Base-by-base conservation (phyloP, 2,329 filamentous ascomycete genomes). In the Cladosporium oxysporum region DNA sequence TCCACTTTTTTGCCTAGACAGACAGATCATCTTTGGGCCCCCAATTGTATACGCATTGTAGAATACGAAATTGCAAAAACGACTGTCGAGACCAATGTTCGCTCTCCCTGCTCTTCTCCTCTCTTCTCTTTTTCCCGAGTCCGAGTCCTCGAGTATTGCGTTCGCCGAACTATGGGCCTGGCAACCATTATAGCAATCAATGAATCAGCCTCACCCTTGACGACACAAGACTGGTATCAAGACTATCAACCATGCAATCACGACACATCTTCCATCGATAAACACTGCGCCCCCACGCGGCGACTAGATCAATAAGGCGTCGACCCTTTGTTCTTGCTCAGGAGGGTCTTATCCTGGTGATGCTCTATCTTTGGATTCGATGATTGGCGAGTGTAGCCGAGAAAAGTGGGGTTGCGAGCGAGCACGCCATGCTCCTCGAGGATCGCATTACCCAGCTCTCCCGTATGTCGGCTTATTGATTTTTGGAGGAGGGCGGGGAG, bases 11-110 rank as follows among this genome's bases (percentile, higher is more conserved):
- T 58, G 55, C 31, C 55, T 41, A 58, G 31, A 57, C 23, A 52
- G 49, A 28, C 21, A 29, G 49, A 29, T 23, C 18, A 28, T 41
- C 55, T 58, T 26, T 26, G 55, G 55, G 33, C 31, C 23, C 49
- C 23, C 23, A 16, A 58, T 58, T 58, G 33, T 58, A 58, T 35
- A 37, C 33, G 55, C 31, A 37, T 41, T 58, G 55, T 58, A 58
- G 55, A 58, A 41, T 37, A 58, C 55, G 55, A 58, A 58, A 26
- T 58, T 37, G 55, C 55, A 58, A 58, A 37, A 37, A 58, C 41
- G 41, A 47, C 41, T 47, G 41, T 47, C 41, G 41, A 47, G 41
- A 47, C 41, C 41, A 47, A 47, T 21, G 8, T 47, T 47, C 3
- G 16, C 37, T 3, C 18, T n/a, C 16, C n/a, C 6, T 44, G 7